Evolutionary conservation across 2,329 filamentous ascomycete species (phyloP).

Genomic region (Fusarium pseudoanthophilum): DNA sequence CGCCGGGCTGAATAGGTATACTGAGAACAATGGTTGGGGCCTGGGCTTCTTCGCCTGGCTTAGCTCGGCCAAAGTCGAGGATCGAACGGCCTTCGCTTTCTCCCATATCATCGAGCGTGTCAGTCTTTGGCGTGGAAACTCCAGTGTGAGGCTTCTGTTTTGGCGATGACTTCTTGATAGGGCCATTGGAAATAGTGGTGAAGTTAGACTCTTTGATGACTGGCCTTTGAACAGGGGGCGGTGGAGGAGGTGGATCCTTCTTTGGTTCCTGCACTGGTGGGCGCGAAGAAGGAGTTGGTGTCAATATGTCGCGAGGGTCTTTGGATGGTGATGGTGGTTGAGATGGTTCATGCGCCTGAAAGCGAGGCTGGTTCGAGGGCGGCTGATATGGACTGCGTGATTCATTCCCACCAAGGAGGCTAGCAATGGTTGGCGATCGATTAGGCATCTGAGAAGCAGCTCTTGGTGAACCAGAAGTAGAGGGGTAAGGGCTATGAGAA

Average conservation of each 20-base stretch:
- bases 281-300: constrained; percentile 49
- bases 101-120: constrained; percentile 60
- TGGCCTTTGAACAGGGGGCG: constrained; percentile 47
- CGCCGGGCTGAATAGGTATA: constrained; percentile 78
- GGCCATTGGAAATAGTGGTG: constrained; percentile 54
- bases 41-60: constrained; percentile 67
- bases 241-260: constrained; percentile 52
- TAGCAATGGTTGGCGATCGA: constrained; percentile 86
- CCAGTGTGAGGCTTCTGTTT: constrained; percentile 58
- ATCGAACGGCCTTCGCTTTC: constrained; percentile 64
- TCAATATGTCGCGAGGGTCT: constrained; percentile 48
- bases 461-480: constrained; percentile 63
- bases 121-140: constrained; percentile 60
- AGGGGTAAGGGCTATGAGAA: constrained; percentile 58
- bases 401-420: constrained; percentile 70
- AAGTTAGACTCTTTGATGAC: constrained; percentile 54
- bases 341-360: constrained; percentile 52
- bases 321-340: constrained; percentile 58
- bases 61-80: constrained; percentile 69
- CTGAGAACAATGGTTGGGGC: constrained; percentile 85
- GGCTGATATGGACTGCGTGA: constrained; percentile 44
- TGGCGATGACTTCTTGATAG: constrained; percentile 59
- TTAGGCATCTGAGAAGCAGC: constrained; percentile 49
- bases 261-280: constrained; percentile 50
- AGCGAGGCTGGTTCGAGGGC: constrained; percentile 44